Evolutionary conservation across 2,329 filamentous ascomycete genomes (phyloP), one percentile per base, ranked within the genome.

Genomic region (Fusarium cyanostomum): DNA sequence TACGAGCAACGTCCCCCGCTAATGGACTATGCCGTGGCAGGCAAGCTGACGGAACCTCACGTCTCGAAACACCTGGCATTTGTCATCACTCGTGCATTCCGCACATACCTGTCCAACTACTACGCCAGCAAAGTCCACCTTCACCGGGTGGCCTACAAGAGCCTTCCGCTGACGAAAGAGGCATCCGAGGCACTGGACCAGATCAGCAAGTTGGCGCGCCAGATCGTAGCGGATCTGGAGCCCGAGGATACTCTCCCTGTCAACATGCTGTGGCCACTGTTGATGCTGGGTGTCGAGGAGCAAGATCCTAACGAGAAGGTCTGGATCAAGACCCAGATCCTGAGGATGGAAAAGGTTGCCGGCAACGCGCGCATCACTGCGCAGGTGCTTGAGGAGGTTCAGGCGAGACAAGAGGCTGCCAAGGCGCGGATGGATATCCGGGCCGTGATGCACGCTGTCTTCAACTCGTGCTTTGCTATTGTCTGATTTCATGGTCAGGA

Each of bases 261-360:
- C 43, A 86, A 83, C 56, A 81, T 86, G 75, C 75, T 86, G 6
- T 86, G 83, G 85, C 84, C 84, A 2, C 71, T 86, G 8, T 72
- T 86, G 35, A 84, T 87, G 80, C 77, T 82, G 60, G 84, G 84
- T 0, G 80, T 79, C 8, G 84, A 87, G 67, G 83, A 84, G 59
- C 80, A 83, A n/a, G 79, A 81, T 42, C 35, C 70, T 0, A 74
- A 77, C 5, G 81, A 84, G 64, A 74, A 82, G 42, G 70, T 64
- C 7, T 85, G 84, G 83, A 84, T 87, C 51, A 75, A 78, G 27
- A 71, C 76, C 7, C 79, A 82, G 54, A 84, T 86, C 15, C 72
- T 80, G 42, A 70, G 74, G 11, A 82, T 82, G 78, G 77, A 81
- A 57, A 76, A 76, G 45, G 79, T 82, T 5, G 77, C 78, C 1